Evolutionary conservation across 352 stramenopile genomes (phyloP).

Genomic region (Globisporangium canariense): DNA sequence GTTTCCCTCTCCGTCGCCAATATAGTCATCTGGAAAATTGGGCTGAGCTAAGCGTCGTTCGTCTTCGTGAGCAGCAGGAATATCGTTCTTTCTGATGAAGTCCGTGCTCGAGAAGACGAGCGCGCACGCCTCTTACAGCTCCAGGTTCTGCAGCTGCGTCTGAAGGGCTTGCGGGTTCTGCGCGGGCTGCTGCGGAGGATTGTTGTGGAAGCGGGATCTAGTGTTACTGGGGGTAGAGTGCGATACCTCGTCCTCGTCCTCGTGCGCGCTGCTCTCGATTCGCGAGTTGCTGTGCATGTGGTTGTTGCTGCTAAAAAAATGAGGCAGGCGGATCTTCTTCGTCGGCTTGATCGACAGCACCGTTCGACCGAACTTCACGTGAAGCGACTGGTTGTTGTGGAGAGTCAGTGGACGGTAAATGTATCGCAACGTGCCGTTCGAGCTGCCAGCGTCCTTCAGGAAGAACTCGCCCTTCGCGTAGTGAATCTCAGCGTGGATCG

Average conservation of each 20-base stretch:
- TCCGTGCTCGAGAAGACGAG: slow-evolving; percentile 10
- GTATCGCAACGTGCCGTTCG: slow-evolving; percentile 93
- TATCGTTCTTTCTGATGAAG: slow-evolving; percentile 16
- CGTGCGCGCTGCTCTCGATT: slow-evolving; percentile 55
- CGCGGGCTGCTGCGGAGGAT: slow-evolving; percentile 33
- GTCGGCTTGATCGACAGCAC: slow-evolving; percentile 87
- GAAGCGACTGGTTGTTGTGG: slow-evolving; percentile 84
- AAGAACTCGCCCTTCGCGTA: slow-evolving; percentile 94
- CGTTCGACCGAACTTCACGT: slow-evolving; percentile 85
- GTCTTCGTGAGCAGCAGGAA: slow-evolving; percentile 2
- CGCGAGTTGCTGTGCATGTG: slow-evolving; percentile 52
- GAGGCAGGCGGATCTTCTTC: slow-evolving; percentile 85
- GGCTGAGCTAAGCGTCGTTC: slow-evolving; percentile 2
- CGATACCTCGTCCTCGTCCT: slow-evolving; percentile 58
- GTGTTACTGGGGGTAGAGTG: slow-evolving; percentile 68
- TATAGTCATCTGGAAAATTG: slow-evolving; percentile 9
- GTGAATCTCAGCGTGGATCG: slow-evolving; percentile 92
- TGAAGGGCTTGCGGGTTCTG: slow-evolving; percentile 38
- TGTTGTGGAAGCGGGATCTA: slow-evolving; percentile 56
- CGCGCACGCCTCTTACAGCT: slow-evolving; percentile 48
- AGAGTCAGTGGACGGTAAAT: slow-evolving; percentile 92
- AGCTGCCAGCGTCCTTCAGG: slow-evolving; percentile 92
- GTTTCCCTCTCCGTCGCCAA: slow-evolving; percentile 4
- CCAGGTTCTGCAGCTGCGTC: slow-evolving; percentile 72
- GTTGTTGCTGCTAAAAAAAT: slow-evolving; percentile 68